Evolutionary conservation across 2,329 filamentous ascomycete genomes (phyloP), one percentile per base, ranked within the genome.

Genomic region (Epichloe sp.): DNA sequence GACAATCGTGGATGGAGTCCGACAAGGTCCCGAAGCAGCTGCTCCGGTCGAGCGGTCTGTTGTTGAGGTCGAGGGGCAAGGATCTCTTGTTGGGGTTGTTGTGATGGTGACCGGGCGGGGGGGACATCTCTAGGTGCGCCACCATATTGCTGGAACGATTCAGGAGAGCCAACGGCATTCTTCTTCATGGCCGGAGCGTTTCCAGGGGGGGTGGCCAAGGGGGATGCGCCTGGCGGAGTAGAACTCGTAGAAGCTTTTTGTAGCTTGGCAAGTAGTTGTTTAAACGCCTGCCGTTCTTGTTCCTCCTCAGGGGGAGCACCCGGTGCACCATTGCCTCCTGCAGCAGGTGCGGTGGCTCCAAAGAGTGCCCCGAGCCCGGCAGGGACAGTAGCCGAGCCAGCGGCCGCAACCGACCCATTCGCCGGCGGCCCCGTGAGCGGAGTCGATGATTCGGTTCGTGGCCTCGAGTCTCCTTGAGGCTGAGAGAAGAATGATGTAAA

Each of bases 261-360:
- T 41, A 95, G 78, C 76, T 95, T 94, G 58, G 86, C 79, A 37
- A 95, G 72, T 44, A 96, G 78, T 44, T 83, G 79, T 57, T 88
- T 80, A 67, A 96, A 95, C 1, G 88, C 90, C 64, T 89, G 85
- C 65, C 88, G 88, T 61, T 95, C 90, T 49, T 82, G 88, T 61
- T 95, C 90, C 49, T 82, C 79, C 55, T 82, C 80, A 5, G 73
- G 68, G 11, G 73, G 23, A 49, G 49, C 14, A 37, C 41, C 37
- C 43, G 15, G n/a, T 26, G 19, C 43, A 6, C n/a, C 47, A 42
- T 23, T 19, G 21, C 48, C 41, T 12, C 34, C 44, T 21, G 26
- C 44, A n/a, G n/a, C 46, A 40, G 44, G 19, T 17, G 14, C 31
- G 4, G 42, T 23, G 4, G 44, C 31, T 26, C 50, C 52, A 10